phyloP scores from a whole-genome alignment of 2,329 filamentous ascomycete genomes.

The Colletotrichum sp. region DNA sequence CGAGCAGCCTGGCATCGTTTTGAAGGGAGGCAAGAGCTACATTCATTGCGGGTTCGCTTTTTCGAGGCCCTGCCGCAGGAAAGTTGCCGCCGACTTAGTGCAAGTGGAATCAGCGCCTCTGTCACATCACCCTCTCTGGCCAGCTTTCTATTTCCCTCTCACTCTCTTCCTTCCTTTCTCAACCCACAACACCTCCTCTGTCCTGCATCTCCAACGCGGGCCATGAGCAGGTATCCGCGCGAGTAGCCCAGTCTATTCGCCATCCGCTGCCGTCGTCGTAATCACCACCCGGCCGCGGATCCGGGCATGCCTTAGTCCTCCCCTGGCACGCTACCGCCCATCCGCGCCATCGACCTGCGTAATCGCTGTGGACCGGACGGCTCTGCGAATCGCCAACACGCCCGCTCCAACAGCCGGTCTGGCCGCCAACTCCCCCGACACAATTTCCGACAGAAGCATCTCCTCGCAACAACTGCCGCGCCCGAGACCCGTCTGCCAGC shows the following conservation, averaged over 20 bases:
- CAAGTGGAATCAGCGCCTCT: neutral
- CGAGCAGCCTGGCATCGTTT: neutral
- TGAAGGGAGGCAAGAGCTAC: neutral
- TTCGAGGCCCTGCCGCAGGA: neutral
- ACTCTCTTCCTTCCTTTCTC: neutral
- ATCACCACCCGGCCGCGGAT: neutral
- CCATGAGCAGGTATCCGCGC: neutral
- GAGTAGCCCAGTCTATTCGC: constrained; percentile 1
- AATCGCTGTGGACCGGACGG: neutral
- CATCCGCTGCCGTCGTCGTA: neutral
- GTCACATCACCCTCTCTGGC: neutral
- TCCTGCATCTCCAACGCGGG: neutral
- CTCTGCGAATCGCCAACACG: neutral
- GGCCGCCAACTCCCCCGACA: neutral
- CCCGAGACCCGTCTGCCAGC: neutral
- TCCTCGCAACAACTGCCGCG: neutral
- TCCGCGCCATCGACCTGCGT: constrained; percentile 3
- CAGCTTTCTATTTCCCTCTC: neutral
- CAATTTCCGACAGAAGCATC: neutral
- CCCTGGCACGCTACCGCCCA: neutral
- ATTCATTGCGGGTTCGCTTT: neutral
- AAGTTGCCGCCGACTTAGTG: neutral
- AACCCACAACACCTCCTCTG: neutral
- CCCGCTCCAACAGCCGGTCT: neutral
- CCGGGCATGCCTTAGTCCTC: neutral